Base-by-base conservation (phyloP, 139 green algal species). In the Pycnococcus provasolii region DNA sequence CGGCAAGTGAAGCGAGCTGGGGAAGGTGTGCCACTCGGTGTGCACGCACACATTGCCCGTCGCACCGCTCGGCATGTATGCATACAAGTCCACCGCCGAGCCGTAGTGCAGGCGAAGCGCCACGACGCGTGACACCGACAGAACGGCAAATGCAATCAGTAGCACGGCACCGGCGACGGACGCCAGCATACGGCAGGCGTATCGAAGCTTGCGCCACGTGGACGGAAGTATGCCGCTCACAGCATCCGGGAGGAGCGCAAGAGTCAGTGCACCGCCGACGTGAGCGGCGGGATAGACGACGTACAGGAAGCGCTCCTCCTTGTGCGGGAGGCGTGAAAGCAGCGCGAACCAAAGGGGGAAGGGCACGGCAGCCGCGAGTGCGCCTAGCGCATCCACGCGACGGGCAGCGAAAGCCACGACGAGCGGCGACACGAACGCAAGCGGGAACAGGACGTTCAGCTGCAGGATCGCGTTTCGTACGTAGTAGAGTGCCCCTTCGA, bases 1-100 rank as follows among this genome's bases (percentile, higher is more conserved):
- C 8, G 86, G 86, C 13, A 91, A 73, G 72, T 86, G 83, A 76
- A 89, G 90, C 40, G 83, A 81, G 9, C 74, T 83, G 15, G 85
- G 86, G 71, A 86, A 90, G 61, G 83, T 73, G 63, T 92, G 72
- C 86, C 86, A 92, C 72, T 92, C 86, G 37, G 66, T 75, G 2
- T 80, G 85, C n/a, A 84, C 54, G 74, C 86, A 91, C 40, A 91
- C 83, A n/a, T 53, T 48, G 3, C 58, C 26, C 2, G 3, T 61
- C 5, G 9, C 41, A 8, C 41, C 51, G 2, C 9, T 13, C 1
- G 4, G 15, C 39, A n/a, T 60, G 45, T 66, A 4, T 1, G 37
- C 26, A 50, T 79, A 89, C 0, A 84, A 44, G 1, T 37, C 41
- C 73, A 84, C 74, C 37, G 83, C 76, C 0, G 82, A 82, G 44